A percentile compares a stretch with the other conserved stretches of the same genome.
Evolutionary conservation across 768 basidiomycete genomes (phyloP).

Genomic region (Panaeolus cyanescens): DNA sequence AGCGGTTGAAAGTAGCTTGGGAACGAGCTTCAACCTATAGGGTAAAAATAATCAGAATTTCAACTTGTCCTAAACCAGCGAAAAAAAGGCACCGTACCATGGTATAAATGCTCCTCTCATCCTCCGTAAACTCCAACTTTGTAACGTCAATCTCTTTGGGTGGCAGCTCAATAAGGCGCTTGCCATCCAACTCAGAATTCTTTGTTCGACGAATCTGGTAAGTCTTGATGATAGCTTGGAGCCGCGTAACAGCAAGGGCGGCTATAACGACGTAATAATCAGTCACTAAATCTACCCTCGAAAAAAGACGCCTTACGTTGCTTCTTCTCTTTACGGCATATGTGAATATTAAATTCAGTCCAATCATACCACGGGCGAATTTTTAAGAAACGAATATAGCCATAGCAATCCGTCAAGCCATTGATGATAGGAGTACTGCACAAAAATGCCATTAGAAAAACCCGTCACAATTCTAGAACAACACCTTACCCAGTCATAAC

Average conservation of each 20-base stretch:
- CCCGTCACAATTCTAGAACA: not conserved
- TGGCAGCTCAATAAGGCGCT: constrained; percentile 67
- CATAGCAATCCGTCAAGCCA: constrained; percentile 55
- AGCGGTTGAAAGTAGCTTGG: constrained; percentile 68
- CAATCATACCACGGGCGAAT: constrained; percentile 52
- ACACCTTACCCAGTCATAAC: constrained; percentile 57
- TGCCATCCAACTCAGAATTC: constrained; percentile 63
- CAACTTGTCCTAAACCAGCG: not conserved
- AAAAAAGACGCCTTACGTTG: constrained; percentile 38
- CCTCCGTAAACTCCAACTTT: constrained; percentile 56
- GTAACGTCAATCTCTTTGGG: constrained; percentile 51
- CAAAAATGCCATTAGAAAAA: not conserved
- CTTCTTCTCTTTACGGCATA: constrained; percentile 48
- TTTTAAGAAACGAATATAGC: constrained; percentile 42
- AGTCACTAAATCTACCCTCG: constrained; percentile 4
- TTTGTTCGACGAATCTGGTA: constrained; percentile 67
- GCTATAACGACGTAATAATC: constrained; percentile 32
- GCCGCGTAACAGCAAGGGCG: constrained; percentile 51
- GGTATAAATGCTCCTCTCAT: constrained; percentile 66
- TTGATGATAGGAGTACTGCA: constrained; percentile 67
- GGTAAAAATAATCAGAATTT: not conserved
- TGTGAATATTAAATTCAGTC: constrained; percentile 37
- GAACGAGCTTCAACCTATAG: constrained; percentile 53
- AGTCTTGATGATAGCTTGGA: constrained; percentile 57
- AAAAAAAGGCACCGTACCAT: constrained; percentile 35